Evolutionary conservation across 768 basidiomycete species (phyloP).

Genomic region (Lentinula edodes): DNA sequence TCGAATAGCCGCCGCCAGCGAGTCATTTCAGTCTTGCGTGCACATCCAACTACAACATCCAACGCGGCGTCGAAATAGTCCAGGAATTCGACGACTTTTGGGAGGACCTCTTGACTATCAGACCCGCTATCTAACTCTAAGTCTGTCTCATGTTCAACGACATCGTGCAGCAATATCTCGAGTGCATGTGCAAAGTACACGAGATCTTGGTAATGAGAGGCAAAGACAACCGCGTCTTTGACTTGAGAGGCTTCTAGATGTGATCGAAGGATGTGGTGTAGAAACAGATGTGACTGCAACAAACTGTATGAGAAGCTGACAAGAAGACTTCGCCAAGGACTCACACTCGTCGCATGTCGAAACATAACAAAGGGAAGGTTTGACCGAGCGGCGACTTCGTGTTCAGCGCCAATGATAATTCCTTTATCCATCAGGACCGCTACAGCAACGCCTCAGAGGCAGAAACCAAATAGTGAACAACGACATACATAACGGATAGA

Average conservation of each 20-base stretch:
- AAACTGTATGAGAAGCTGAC: neutral
- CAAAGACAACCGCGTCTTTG: constrained; percentile 79
- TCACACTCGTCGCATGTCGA: constrained; percentile 83
- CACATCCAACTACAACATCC: constrained; percentile 94
- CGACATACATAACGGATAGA: constrained; percentile 86
- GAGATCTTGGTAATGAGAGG: constrained; percentile 78
- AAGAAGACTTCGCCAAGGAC: constrained; percentile 20
- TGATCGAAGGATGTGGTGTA: constrained; percentile 85
- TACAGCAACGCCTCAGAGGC: constrained; percentile 22
- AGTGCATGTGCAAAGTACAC: constrained; percentile 92
- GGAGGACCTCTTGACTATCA: constrained; percentile 40
- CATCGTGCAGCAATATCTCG: constrained; percentile 90
- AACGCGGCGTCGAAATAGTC: constrained; percentile 90
- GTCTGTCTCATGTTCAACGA: constrained; percentile 78
- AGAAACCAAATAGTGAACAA: neutral
- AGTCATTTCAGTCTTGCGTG: constrained; percentile 92
- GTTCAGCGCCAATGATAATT: constrained; percentile 93
- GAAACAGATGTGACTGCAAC: constrained; percentile 84
- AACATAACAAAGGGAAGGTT: constrained; percentile 89
- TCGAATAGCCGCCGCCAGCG: constrained; percentile 87
- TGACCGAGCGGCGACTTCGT: constrained; percentile 71
- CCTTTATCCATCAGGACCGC: constrained; percentile 99
- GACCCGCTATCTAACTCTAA: constrained; percentile 24
- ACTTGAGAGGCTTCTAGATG: constrained; percentile 64
- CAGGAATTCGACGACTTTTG: constrained; percentile 78